phyloP scores from a whole-genome alignment of 2,329 filamentous ascomycete species.

The Davidsoniella eucalypti region DNA sequence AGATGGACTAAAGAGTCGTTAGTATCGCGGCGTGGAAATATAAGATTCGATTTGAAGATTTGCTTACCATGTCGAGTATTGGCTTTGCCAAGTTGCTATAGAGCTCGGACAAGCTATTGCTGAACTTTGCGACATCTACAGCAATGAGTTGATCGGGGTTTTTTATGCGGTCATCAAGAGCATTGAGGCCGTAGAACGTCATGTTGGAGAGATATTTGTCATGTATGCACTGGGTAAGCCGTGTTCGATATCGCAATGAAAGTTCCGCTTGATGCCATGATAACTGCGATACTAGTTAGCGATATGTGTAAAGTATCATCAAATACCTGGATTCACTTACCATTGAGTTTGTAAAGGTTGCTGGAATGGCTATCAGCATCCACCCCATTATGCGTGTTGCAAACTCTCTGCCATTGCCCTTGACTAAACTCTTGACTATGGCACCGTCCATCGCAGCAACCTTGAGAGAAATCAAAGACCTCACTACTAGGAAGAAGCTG shows the following conservation, averaged over 20 bases:
- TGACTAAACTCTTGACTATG: conserved; percentile 80
- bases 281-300: conserved; percentile 37
- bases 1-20: conserved; percentile 45
- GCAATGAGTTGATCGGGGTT: conserved; percentile 96
- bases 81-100: conserved; percentile 97
- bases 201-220: conserved; percentile 92
- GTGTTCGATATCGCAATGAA: conserved; percentile 78
- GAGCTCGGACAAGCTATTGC: conserved; percentile 81
- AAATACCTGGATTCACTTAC: conserved; percentile 30
- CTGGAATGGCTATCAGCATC: conserved; percentile 93
- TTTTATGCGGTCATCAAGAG: conserved; percentile 92
- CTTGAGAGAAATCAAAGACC: conserved; percentile 86
- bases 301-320: background rate
- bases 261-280: conserved; percentile 95
- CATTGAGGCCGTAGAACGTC: conserved; percentile 93
- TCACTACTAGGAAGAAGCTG: conserved; percentile 76
- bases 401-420: conserved; percentile 83
- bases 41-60: background rate
- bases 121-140: conserved; percentile 91
- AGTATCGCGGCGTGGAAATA: conserved; percentile 15
- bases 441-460: conserved; percentile 91
- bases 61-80: conserved; percentile 65
- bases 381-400: conserved; percentile 82
- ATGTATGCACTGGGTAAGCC: conserved; percentile 88
- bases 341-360: conserved; percentile 98